phyloP scores from a whole-genome alignment of 2,329 filamentous ascomycete species.

The Chaetomiaceae sp. region DNA sequence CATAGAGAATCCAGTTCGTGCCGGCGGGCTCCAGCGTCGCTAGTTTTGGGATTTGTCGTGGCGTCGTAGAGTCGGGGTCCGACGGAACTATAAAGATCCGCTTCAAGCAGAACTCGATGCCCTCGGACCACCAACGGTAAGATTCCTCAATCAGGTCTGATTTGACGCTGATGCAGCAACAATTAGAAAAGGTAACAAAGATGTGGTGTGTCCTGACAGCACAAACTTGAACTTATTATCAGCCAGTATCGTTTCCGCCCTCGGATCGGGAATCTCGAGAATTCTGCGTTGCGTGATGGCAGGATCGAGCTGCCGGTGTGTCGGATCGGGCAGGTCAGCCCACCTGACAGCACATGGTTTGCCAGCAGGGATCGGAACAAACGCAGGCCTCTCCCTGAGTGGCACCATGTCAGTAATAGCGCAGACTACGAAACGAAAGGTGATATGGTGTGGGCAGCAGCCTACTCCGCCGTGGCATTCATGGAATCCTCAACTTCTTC shows the following conservation, averaged over 20 bases:
- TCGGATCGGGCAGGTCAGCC: conserved; percentile 58
- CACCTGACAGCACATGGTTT: conserved; percentile 48
- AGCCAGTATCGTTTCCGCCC: conserved; percentile 44
- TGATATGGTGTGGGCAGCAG: neutral
- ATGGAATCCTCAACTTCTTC: conserved; percentile 31
- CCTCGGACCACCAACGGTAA: conserved; percentile 50
- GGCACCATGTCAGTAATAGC: neutral
- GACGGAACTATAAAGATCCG: conserved; percentile 29
- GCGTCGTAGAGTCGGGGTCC: conserved; percentile 26
- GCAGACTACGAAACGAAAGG: neutral
- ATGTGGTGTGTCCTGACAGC: neutral
- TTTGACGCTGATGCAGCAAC: conserved; percentile 41
- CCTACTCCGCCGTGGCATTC: conserved; percentile 4
- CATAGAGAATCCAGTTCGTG: conserved; percentile 51
- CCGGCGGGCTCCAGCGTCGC: conserved; percentile 48
- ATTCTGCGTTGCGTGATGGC: conserved; percentile 50
- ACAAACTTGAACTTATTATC: conserved; percentile 52
- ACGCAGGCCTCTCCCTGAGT: neutral
- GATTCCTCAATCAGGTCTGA: conserved; percentile 51
- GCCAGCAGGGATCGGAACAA: conserved; percentile 30
- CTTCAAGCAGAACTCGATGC: conserved; percentile 52
- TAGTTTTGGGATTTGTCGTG: conserved; percentile 35
- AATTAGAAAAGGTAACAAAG: neutral
- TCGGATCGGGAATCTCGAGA: conserved; percentile 51
- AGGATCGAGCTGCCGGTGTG: conserved; percentile 39